A percentile compares a stretch with the other conserved stretches of the same genome.
Evolutionary conservation across 2,329 filamentous ascomycete genomes (phyloP).

Genomic region (Neobulgaria alba): DNA sequence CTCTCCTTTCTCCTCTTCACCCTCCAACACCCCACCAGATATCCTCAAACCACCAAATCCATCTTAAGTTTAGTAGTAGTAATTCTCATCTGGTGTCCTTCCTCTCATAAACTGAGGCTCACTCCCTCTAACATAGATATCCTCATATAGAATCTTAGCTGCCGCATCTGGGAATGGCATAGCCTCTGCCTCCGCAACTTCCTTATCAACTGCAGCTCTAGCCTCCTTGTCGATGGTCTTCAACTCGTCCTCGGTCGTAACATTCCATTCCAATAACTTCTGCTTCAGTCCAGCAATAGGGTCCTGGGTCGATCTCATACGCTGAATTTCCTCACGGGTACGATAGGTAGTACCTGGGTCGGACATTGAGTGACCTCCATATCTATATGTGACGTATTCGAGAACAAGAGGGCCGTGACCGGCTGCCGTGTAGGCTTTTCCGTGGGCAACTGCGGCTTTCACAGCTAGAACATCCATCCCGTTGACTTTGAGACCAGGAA

Average conservation of each 20-base stretch:
- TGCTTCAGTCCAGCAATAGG: slow-evolving; percentile 96
- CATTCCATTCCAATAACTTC: slow-evolving; percentile 93
- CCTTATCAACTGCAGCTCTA: slow-evolving; percentile 72
- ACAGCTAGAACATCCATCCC: slow-evolving; percentile 98
- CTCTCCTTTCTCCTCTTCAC: too few relatives aligned
- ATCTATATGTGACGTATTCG: slow-evolving; percentile 98
- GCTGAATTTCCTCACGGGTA: slow-evolving; percentile 98
- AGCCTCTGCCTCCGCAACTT: slow-evolving; percentile 83
- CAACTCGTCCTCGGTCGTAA: slow-evolving; percentile 87
- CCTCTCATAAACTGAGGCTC: slow-evolving; percentile 87
- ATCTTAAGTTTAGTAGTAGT: slow-evolving; percentile 41
- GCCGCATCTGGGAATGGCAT: slow-evolving; percentile 76
- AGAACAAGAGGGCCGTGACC: slow-evolving; percentile 92
- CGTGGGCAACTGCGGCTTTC: slow-evolving; percentile 91
- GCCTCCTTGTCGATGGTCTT: slow-evolving; percentile 95
- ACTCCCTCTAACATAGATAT: slow-evolving; percentile 84
- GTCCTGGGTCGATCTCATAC: slow-evolving; percentile 98
- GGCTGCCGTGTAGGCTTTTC: slow-evolving; percentile 73
- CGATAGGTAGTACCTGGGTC: slow-evolving; percentile 98
- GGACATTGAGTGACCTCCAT: slow-evolving; percentile 99
- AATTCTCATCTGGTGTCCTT: slow-evolving; percentile 85
- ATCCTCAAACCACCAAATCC: neutral
- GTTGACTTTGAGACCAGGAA: slow-evolving; percentile 98
- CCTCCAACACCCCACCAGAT: neutral
- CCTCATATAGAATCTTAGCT: slow-evolving; percentile 82